These are phyloP conservation scores for Fomitopsis palustris DNA, from an alignment of 1,284 basidiomycete species.

Conservation along the genomic window DNA sequence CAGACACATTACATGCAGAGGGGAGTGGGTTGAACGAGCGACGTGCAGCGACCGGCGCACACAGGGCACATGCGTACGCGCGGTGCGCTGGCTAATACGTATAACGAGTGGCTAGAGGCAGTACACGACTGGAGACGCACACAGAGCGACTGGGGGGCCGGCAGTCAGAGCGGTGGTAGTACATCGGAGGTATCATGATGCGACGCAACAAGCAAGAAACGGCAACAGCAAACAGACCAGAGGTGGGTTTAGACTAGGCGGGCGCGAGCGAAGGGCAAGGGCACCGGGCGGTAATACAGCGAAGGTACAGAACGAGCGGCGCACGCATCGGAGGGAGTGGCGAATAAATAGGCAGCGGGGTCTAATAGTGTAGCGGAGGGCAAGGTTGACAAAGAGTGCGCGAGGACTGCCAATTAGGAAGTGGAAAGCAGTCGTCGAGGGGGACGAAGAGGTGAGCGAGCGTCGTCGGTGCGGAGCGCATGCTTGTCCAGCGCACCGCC, in stretches of 20 bases:
- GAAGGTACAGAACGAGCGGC: neutral
- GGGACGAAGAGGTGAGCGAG: neutral
- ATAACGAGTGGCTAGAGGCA: neutral
- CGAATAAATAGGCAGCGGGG: neutral
- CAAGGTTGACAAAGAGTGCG: neutral
- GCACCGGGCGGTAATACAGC: neutral
- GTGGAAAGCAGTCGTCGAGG: neutral
- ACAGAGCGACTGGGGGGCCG: neutral
- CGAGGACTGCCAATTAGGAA: neutral
- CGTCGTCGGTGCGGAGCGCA: neutral
- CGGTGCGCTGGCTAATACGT: neutral
- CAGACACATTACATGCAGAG: neutral
- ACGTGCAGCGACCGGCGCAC: conserved; percentile 3
- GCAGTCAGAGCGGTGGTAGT: conserved; percentile 1
- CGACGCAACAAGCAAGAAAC: conserved; percentile 1
- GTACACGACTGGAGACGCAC: neutral
- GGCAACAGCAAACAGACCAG: neutral
- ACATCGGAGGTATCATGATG: neutral
- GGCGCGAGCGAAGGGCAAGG: neutral
- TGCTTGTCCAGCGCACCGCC: neutral
- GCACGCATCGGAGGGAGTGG: neutral
- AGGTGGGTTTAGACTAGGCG: neutral
- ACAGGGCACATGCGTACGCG: neutral
- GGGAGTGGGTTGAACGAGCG: neutral
- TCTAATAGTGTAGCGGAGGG: neutral